phyloP scores from a whole-genome alignment of 495 filamentous ascomycete genomes.

The Daldinia caldariorum region DNA sequence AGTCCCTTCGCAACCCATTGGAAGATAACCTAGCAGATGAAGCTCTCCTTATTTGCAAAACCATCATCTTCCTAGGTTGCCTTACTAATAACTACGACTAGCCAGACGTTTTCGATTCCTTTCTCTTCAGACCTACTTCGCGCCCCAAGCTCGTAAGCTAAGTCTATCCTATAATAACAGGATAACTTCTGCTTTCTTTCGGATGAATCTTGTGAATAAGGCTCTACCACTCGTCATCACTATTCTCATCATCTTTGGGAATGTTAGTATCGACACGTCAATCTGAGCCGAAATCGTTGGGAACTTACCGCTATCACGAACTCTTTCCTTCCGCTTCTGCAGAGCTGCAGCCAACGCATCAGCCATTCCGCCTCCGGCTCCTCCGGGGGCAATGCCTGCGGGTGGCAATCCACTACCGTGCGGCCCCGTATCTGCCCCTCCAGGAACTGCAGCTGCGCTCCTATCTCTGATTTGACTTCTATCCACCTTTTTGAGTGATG shows the following conservation, averaged over 20 bases:
- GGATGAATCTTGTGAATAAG: constrained; percentile 24
- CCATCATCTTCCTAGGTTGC: background rate
- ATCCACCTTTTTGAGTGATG: constrained; percentile 81
- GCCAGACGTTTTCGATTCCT: background rate
- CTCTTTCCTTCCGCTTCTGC: constrained; percentile 85
- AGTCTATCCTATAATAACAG: constrained; percentile 9
- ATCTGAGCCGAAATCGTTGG: background rate
- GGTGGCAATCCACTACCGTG: constrained; percentile 65
- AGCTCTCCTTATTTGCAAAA: background rate
- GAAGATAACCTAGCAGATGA: background rate
- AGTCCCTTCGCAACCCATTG: background rate
- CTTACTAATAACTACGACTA: background rate
- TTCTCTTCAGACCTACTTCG: background rate
- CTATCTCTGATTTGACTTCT: constrained; percentile 80
- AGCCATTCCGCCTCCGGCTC: constrained; percentile 70
- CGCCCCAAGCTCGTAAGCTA: background rate
- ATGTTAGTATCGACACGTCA: constrained; percentile 46
- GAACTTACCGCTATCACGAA: constrained; percentile 87
- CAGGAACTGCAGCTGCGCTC: constrained; percentile 75
- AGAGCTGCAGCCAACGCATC: constrained; percentile 82
- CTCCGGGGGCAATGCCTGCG: constrained; percentile 58
- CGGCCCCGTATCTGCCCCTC: constrained; percentile 62
- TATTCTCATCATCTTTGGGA: constrained; percentile 77
- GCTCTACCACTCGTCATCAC: constrained; percentile 78
- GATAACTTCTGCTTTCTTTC: constrained; percentile 1